phyloP scores from a whole-genome alignment of 768 basidiomycete species.

The Phlebiopsis flavidoalba region DNA sequence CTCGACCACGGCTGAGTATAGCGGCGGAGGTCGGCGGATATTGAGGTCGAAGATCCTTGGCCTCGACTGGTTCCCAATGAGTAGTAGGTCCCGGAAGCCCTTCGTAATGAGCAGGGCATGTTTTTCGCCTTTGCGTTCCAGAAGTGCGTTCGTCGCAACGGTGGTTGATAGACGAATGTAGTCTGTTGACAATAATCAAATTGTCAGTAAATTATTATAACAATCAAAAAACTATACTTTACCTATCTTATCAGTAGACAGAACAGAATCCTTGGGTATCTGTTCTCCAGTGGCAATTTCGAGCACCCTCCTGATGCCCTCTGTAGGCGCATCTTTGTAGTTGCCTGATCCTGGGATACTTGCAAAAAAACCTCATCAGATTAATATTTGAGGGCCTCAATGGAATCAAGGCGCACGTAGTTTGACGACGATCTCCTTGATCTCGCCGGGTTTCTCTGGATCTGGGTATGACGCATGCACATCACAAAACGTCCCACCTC shows the following conservation, averaged over 20 bases:
- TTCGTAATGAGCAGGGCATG: conserved; percentile 89
- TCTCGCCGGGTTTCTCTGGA: conserved; percentile 49
- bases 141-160: conserved; percentile 91
- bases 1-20: conserved; percentile 74
- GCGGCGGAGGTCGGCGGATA: conserved; percentile 68
- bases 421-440: conserved; percentile 86
- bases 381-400: not conserved
- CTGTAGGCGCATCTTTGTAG: conserved; percentile 90
- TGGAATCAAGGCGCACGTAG: conserved; percentile 50
- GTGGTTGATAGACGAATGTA: conserved; percentile 92
- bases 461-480: conserved; percentile 84
- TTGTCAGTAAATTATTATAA: not conserved
- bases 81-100: conserved; percentile 86
- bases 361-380: not conserved
- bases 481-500: conserved; percentile 93
- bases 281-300: conserved; percentile 67
- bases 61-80: conserved; percentile 93
- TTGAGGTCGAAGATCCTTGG: conserved; percentile 94
- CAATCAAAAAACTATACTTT: conserved; percentile 12
- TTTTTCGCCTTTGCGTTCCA: conserved; percentile 91
- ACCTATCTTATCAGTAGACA: conserved; percentile 84
- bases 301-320: conserved; percentile 84
- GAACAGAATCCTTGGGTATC: conserved; percentile 59
- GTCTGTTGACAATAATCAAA: conserved; percentile 41
- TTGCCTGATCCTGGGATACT: conserved; percentile 84